A percentile compares a stretch with the other conserved stretches of the same genome.
Conservation (phyloP, 495 filamentous ascomycete species). For the Extremus antarcticus region DNA sequence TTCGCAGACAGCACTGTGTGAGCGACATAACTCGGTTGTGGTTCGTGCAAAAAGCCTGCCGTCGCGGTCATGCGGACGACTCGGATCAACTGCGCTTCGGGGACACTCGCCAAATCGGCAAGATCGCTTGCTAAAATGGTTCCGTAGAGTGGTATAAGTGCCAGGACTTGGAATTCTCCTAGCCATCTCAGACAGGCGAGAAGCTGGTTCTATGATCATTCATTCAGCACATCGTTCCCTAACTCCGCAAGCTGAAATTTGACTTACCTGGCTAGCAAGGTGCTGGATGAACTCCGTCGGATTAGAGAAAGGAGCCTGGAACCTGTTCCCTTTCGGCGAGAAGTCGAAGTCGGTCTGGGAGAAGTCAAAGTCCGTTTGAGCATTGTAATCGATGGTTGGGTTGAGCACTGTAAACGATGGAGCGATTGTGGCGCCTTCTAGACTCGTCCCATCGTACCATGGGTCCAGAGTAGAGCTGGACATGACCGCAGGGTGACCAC, state of each 20-base stretch:
- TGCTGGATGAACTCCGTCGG: conserved; percentile 3
- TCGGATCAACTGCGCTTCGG: conserved; percentile 29
- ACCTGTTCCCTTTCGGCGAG: neutral
- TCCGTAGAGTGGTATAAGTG: conserved; percentile 31
- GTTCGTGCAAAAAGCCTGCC: conserved; percentile 32
- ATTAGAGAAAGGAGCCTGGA: neutral
- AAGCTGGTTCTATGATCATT: conserved; percentile 27
- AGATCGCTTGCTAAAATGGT: conserved; percentile 31
- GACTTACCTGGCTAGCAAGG: conserved; percentile 3
- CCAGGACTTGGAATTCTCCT: conserved; percentile 35
- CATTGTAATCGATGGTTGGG: too few species aligned
- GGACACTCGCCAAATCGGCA: conserved; percentile 28
- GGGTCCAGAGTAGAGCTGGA: too few species aligned
- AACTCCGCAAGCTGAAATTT: neutral
- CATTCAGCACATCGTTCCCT: neutral
- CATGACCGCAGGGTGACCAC: too few species aligned
- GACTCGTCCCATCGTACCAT: too few species aligned
- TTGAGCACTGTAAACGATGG: too few species aligned
- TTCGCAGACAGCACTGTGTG: conserved; percentile 31
- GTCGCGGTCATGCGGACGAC: conserved; percentile 32
- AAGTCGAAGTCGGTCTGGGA: too few species aligned
- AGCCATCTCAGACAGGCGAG: conserved; percentile 36
- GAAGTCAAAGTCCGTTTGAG: too few species aligned
- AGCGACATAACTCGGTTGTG: conserved; percentile 26
- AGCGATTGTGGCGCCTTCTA: too few species aligned